Percentiles rank a stretch among this genome's conserved stretches.
Evolutionary conservation across 768 basidiomycete genomes (phyloP).

Genomic region (Lactifluus hygrophoroides): DNA sequence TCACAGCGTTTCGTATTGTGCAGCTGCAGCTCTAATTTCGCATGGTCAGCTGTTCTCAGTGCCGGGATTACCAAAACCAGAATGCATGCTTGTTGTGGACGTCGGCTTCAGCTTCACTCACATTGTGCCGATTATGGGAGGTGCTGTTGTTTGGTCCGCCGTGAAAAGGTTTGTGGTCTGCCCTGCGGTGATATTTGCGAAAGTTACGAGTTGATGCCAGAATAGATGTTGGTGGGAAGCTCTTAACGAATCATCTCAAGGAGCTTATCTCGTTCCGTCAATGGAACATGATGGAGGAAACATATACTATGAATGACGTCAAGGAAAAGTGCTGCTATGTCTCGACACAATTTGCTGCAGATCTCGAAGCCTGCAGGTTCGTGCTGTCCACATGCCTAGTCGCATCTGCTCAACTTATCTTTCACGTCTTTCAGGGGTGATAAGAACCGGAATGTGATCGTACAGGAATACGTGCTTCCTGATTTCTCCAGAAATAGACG

Average conservation of each 20-base stretch:
- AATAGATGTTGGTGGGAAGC: slow-evolving; percentile 91
- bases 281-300: slow-evolving; percentile 99
- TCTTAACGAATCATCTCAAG: slow-evolving; percentile 92
- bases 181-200: background rate
- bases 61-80: slow-evolving; percentile 44
- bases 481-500: slow-evolving; percentile 66
- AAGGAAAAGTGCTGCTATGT: slow-evolving; percentile 91
- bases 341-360: slow-evolving; percentile 57
- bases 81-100: slow-evolving; percentile 80
- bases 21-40: slow-evolving; percentile 76
- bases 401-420: slow-evolving; percentile 2
- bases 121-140: slow-evolving; percentile 73
- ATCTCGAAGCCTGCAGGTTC: slow-evolving; percentile 79
- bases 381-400: background rate
- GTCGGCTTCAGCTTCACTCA: slow-evolving; percentile 94
- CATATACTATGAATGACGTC: slow-evolving; percentile 85
- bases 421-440: slow-evolving; percentile 33
- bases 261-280: slow-evolving; percentile 91
- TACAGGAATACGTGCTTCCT: slow-evolving; percentile 86
- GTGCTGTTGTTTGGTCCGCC: slow-evolving; percentile 67
- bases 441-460: slow-evolving; percentile 54
- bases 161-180: slow-evolving; percentile 41
- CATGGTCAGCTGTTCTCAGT: slow-evolving; percentile 60
- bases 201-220: slow-evolving; percentile 33
- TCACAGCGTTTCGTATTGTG: background rate